These are phyloP conservation scores for Mesotaenium endlicherianum DNA, from an alignment of 139 green algal species.

Conservation along the genomic window DNA sequence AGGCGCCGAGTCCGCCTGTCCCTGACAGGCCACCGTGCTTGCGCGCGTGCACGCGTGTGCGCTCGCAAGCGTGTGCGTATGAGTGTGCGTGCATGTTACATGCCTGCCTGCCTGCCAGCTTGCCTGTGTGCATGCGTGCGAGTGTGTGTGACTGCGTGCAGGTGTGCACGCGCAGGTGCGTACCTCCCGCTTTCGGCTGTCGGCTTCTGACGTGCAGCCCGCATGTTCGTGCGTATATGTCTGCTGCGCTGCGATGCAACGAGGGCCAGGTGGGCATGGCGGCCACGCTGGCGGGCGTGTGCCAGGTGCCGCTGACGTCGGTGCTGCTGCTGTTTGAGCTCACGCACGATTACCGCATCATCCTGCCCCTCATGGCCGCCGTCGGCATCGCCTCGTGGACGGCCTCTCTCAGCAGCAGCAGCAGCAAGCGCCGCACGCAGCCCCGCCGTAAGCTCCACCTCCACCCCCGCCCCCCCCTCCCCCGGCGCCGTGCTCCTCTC, in stretches of 20 bases:
- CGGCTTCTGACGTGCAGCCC: no score
- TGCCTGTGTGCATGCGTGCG: no score
- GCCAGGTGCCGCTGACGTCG: constrained; percentile 59
- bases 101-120: no score
- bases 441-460: not conserved
- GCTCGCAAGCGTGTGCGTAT: no score
- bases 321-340: constrained; percentile 77
- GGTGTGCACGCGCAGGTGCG: not conserved
- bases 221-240: no score
- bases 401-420: constrained; percentile 13
- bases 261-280: constrained; percentile 77
- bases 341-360: constrained; percentile 74
- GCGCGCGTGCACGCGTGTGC: no score
- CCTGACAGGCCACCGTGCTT: no score
- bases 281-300: constrained; percentile 66
- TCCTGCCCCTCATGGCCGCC: constrained; percentile 72
- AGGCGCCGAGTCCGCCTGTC: no score
- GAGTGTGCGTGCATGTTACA: no score
- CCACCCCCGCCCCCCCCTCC: not conserved
- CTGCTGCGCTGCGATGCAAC: no score
- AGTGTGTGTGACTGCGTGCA: no score
- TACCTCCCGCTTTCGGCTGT: not conserved
- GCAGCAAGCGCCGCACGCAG: not conserved
- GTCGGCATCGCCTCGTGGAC: constrained; percentile 59
- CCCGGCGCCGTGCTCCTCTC: not conserved